Evolutionary conservation across 192 early-diverging fungal species (phyloP).

Genomic region (Glomus cerebriforme): DNA sequence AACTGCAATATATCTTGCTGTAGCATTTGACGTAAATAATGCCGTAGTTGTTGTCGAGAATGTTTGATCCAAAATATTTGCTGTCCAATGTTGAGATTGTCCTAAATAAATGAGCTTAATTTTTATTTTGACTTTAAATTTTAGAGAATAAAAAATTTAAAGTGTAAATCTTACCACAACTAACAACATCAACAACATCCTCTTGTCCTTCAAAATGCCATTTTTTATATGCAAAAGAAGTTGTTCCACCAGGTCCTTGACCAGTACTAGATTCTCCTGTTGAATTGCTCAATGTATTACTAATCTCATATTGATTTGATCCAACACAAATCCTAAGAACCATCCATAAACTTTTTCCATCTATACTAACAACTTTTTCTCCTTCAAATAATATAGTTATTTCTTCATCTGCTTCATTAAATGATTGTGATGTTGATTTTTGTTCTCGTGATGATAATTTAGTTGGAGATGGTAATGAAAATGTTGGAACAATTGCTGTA

Average conservation of each 20-base stretch:
- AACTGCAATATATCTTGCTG: constrained; percentile 56
- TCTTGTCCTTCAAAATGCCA: constrained; percentile 53
- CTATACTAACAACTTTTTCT: constrained; percentile 56
- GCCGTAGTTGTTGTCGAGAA: constrained; percentile 41
- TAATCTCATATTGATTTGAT: constrained; percentile 22
- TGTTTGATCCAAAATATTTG: constrained; percentile 37
- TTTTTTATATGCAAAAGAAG: constrained; percentile 56
- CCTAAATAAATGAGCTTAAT: constrained; percentile 6
- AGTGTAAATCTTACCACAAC: constrained; percentile 37
- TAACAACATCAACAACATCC: constrained; percentile 47
- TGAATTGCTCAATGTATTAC: neutral
- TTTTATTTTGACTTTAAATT: neutral
- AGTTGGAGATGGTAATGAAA: constrained; percentile 20
- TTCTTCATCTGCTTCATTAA: constrained; percentile 47
- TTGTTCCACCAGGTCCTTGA: constrained; percentile 34
- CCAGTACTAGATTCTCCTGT: neutral
- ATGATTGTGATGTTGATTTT: constrained; percentile 37
- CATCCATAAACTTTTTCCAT: constrained; percentile 58
- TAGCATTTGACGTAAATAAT: constrained; percentile 45
- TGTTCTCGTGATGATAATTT: neutral
- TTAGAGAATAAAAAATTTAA: neutral
- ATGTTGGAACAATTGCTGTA: constrained; percentile 37
- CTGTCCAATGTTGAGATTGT: constrained; percentile 38
- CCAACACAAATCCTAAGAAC: constrained; percentile 53
- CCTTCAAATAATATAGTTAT: constrained; percentile 54